Evolutionary conservation across 768 basidiomycete genomes (phyloP).

Genomic region (Heimioporus sp.): DNA sequence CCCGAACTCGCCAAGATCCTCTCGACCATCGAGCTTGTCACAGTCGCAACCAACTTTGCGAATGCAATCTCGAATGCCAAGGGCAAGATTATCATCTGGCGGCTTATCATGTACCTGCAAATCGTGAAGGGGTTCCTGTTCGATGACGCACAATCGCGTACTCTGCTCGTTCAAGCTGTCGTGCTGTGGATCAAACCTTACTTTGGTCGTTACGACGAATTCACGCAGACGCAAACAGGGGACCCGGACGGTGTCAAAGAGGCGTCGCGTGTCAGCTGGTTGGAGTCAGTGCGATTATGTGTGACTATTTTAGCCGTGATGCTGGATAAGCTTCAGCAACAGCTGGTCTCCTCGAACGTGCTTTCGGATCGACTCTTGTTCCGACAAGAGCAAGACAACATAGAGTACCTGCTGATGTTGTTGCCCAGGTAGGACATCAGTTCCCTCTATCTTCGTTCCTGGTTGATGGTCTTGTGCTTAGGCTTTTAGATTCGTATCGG

Average conservation of each 20-base stretch:
- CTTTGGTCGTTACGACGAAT: slow-evolving; percentile 91
- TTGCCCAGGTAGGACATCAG: slow-evolving; percentile 67
- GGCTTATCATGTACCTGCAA: slow-evolving; percentile 90
- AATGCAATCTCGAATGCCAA: slow-evolving; percentile 75
- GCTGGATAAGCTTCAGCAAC: slow-evolving; percentile 85
- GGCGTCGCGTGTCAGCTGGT: slow-evolving; percentile 77
- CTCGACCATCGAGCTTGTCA: slow-evolving; percentile 77
- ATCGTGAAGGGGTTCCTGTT: slow-evolving; percentile 88
- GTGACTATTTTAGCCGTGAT: slow-evolving; percentile 87
- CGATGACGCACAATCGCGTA: slow-evolving; percentile 75
- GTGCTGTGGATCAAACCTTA: slow-evolving; percentile 95
- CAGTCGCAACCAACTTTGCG: slow-evolving; percentile 83
- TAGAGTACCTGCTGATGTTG: slow-evolving; percentile 80
- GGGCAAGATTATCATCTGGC: slow-evolving; percentile 90
- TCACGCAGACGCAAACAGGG: slow-evolving; percentile 53
- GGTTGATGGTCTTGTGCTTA: slow-evolving; percentile 28
- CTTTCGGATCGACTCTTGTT: slow-evolving; percentile 58
- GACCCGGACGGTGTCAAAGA: slow-evolving; percentile 71
- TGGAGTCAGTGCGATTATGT: slow-evolving; percentile 88
- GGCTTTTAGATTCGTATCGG: slow-evolving; percentile 83
- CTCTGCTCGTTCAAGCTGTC: slow-evolving; percentile 80
- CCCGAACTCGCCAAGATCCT: slow-evolving; percentile 86
- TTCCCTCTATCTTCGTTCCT: neutral
- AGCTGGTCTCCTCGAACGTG: slow-evolving; percentile 66
- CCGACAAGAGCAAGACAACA: slow-evolving; percentile 85